A percentile compares a stretch with the other conserved stretches of the same genome.
Evolutionary conservation across 2,329 filamentous ascomycete genomes (phyloP).

Genomic region (Moelleriella libera): DNA sequence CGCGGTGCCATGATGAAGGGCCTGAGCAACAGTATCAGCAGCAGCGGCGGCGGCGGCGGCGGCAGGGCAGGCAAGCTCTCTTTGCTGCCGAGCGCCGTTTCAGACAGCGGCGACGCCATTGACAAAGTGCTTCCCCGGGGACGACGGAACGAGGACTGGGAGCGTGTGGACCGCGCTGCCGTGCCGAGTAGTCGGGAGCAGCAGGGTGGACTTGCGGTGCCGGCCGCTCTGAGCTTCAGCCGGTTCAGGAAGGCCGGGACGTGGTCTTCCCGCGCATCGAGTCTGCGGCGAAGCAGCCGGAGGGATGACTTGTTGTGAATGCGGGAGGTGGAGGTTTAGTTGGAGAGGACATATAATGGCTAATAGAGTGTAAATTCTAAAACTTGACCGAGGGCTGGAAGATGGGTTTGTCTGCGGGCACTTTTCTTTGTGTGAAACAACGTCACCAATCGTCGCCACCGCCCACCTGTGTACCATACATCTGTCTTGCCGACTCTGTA

Average conservation of each 20-base stretch:
- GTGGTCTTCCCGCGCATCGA: constrained; percentile 28
- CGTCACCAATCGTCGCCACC: too few relatives aligned
- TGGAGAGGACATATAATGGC: too few relatives aligned
- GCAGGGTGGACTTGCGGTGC: constrained; percentile 8
- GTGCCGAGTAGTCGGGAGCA: constrained; percentile 6
- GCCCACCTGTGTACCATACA: too few relatives aligned
- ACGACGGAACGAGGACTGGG: constrained; percentile 10
- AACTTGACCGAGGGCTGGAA: too few relatives aligned
- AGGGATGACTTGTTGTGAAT: constrained; percentile 5
- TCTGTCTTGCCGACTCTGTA: too few relatives aligned
- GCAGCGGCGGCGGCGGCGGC: too few relatives aligned
- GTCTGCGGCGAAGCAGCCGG: constrained; percentile 19
- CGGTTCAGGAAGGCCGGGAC: constrained; percentile 33
- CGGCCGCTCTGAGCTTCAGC: constrained; percentile 33
- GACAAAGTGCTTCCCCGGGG: neutral
- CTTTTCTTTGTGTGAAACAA: too few relatives aligned
- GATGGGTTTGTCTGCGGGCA: too few relatives aligned
- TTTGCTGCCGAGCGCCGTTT: constrained; percentile 11
- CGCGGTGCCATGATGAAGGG: constrained; percentile 22
- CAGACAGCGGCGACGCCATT: constrained; percentile 15
- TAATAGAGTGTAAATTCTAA: neutral
- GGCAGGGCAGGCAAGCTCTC: constrained; percentile 6
- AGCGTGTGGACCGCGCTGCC: constrained; percentile 11
- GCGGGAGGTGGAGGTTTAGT: too few relatives aligned
- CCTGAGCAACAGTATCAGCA: constrained; percentile 1